Base-by-base conservation (phyloP, 208 protist genomes). In the Herpetomonas muscarum region DNA sequence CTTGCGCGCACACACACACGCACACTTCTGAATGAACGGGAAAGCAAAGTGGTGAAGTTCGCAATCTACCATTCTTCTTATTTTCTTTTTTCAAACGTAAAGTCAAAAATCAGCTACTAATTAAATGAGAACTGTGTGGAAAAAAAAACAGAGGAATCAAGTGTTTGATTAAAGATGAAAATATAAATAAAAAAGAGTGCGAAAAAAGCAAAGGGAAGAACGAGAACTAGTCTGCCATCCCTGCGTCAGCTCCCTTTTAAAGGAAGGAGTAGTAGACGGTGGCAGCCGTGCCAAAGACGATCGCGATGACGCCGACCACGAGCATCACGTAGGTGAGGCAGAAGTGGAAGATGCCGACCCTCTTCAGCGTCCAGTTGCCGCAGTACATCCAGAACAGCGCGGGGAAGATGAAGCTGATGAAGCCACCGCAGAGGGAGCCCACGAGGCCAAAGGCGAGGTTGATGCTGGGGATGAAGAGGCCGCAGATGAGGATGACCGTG, bases 381-480 rank as follows among this genome's bases (percentile, higher is more conserved):
- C 24, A 39, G 61, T 76, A 74, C 74, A 81, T 76, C 31, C 32
- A 45, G 36, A 79, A 59, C 2, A 67, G 24, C 44, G 70, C 63
- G 4, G 78, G 74, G 46, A 79, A 74, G 25, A 81, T 68, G 48
- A 76, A 85, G 0, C 70, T 67, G 22, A 85, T 59, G 24, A 79
- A 73, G 1, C 66, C 66, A 21, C 59, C 63, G 26, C 57, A 79
- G 28, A 74, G 39, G 26, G 49, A 50, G 1, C 75, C 81, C 29
- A 80, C 61, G 3, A 88, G 55, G 0, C 60, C 73, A 44, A 92
- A 87, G 1, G 85, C 79, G 17, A 88, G 41, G 53, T 79, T 85
- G 48, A 94, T 75, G 55, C 71, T 77, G 13, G 83, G 80, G 37
- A 92, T 72, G 54, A 91, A 83, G n/a, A 92, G 66, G 17, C 79